Percentiles rank a stretch among this genome's conserved stretches.
Conservation (phyloP, 192 early-diverging fungal genomes). For the Podochytrium sp. region DNA sequence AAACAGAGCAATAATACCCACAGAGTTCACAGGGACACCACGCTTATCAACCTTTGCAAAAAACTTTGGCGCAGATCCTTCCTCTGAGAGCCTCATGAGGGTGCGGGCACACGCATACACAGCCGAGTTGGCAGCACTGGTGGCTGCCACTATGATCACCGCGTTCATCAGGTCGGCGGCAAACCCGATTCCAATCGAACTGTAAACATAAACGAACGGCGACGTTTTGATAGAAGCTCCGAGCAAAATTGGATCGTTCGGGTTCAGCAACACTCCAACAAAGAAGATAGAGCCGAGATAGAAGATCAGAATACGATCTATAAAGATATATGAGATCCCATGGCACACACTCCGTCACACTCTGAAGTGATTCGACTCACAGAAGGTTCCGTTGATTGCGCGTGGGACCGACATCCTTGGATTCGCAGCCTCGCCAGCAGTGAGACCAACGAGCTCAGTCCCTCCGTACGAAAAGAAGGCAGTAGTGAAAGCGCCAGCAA, state of each 20-base stretch:
- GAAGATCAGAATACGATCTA: constrained; percentile 81
- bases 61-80: constrained; percentile 66
- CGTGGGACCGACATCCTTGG: constrained; percentile 58
- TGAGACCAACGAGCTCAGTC: constrained; percentile 76
- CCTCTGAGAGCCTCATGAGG: constrained; percentile 60
- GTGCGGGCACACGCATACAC: constrained; percentile 75
- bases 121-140: constrained; percentile 78
- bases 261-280: constrained; percentile 76
- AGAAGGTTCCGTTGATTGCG: constrained; percentile 60
- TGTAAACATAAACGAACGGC: constrained; percentile 73
- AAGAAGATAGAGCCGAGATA: constrained; percentile 70
- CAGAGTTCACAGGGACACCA: constrained; percentile 70
- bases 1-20: constrained; percentile 57
- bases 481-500: constrained; percentile 71
- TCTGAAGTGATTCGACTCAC: too few relatives aligned
- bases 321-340: too few relatives aligned
- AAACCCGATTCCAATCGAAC: constrained; percentile 54
- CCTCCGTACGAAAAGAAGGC: constrained; percentile 68
- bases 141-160: constrained; percentile 68
- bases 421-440: constrained; percentile 87
- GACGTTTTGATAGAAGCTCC: constrained; percentile 52
- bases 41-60: constrained; percentile 49
- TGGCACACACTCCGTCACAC: too few relatives aligned
- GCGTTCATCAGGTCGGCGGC: constrained; percentile 74
- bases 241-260: constrained; percentile 58